Percentiles rank a stretch among this genome's conserved stretches.
Conservation (phyloP, 768 basidiomycete species). For the Termitomyces sp. region DNA sequence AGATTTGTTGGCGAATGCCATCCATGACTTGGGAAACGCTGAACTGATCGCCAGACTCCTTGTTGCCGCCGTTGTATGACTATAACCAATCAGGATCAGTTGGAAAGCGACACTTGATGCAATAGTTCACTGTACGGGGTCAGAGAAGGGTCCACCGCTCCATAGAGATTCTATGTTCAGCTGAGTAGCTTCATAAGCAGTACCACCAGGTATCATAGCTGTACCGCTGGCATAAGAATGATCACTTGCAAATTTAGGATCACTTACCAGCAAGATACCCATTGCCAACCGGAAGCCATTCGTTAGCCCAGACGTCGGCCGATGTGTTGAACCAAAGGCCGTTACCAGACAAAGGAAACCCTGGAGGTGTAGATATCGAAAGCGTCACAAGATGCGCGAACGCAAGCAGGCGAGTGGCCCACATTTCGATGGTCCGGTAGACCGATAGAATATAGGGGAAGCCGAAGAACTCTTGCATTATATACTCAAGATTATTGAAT, state of each 20-base stretch:
- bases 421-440: conserved; percentile 17
- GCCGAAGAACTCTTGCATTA: conserved; percentile 13
- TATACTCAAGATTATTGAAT: conserved; percentile 7
- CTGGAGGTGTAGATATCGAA: conserved; percentile 26
- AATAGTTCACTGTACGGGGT: conserved; percentile 40
- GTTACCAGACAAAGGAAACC: conserved; percentile 71
- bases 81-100: conserved; percentile 14
- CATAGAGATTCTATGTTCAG: conserved; percentile 76
- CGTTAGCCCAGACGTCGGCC: conserved; percentile 49
- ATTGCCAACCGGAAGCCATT: conserved; percentile 70
- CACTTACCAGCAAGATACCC: conserved; percentile 59
- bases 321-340: conserved; percentile 64
- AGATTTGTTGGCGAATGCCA: conserved; percentile 50
- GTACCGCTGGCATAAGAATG: not conserved
- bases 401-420: conserved; percentile 19
- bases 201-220: conserved; percentile 68
- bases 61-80: conserved; percentile 73
- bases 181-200: conserved; percentile 52
- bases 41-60: conserved; percentile 36
- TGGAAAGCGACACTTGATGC: not conserved
- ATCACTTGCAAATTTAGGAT: not conserved
- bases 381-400: conserved; percentile 17
- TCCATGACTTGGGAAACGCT: conserved; percentile 46
- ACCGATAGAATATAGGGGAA: conserved; percentile 9
- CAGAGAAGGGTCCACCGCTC: conserved; percentile 69